A percentile compares a stretch with the other conserved stretches of the same genome.
These are phyloP conservation scores for Zymoseptoria ardabiliae DNA, from an alignment of 2,329 filamentous ascomycete species.

Conservation along the genomic window DNA sequence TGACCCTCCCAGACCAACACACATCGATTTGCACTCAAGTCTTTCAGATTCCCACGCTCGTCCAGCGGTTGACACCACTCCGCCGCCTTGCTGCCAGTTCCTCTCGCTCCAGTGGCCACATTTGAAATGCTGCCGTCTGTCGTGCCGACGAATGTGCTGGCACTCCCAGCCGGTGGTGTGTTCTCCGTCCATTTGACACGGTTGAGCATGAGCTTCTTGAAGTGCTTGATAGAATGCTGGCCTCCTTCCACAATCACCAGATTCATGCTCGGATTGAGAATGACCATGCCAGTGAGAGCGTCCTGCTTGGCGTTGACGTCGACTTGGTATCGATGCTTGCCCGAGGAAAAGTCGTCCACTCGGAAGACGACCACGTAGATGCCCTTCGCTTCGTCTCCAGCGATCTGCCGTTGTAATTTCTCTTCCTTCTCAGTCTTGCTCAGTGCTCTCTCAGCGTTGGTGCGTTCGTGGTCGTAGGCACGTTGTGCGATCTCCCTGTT, in stretches of 20 bases:
- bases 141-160: conserved; percentile 24
- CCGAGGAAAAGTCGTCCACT: conserved; percentile 81
- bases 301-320: conserved; percentile 86
- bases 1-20: conserved; percentile 86
- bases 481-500: conserved; percentile 89
- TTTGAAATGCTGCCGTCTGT: conserved; percentile 17
- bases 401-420: conserved; percentile 75
- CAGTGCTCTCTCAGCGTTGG: conserved; percentile 79
- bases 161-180: conserved; percentile 53
- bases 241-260: conserved; percentile 90
- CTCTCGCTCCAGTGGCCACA: conserved; percentile 14
- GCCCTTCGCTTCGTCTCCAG: conserved; percentile 79
- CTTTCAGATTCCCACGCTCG: conserved; percentile 69
- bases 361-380: conserved; percentile 83
- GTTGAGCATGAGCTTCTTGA: conserved; percentile 87
- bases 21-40: conserved; percentile 76
- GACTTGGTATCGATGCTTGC: conserved; percentile 86
- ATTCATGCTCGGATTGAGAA: conserved; percentile 84
- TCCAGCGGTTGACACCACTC: conserved; percentile 73
- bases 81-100: conserved; percentile 52
- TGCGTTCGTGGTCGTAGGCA: conserved; percentile 64
- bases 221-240: conserved; percentile 70
- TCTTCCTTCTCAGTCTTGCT: conserved; percentile 81
- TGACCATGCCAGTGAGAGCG: conserved; percentile 77
- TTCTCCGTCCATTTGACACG: conserved; percentile 96